Conservation (phyloP, 495 filamentous ascomycete species). For the Amphirosellinia nigrospora region DNA sequence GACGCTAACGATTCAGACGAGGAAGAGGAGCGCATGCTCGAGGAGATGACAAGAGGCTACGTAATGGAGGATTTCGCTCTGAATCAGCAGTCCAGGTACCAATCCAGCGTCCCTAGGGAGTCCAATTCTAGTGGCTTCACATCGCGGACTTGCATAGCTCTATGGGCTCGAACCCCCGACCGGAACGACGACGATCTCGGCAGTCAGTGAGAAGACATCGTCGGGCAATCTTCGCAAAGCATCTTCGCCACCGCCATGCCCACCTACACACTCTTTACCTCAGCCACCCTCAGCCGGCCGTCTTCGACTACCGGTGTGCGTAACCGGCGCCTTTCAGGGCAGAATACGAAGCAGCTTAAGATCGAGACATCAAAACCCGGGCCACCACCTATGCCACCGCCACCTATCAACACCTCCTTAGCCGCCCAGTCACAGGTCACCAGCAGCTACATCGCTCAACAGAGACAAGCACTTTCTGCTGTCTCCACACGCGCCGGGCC, state of each 20-base stretch:
- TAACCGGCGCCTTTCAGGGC: constrained; percentile 80
- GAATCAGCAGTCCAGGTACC: constrained; percentile 30
- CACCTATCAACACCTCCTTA: constrained; percentile 44
- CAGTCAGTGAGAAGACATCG: constrained; percentile 70
- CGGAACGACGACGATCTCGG: constrained; percentile 72
- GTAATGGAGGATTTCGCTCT: constrained; percentile 88
- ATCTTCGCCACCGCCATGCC: constrained; percentile 47
- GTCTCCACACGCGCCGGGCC: constrained; percentile 42
- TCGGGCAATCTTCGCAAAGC: constrained; percentile 36
- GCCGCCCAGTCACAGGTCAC: constrained; percentile 52
- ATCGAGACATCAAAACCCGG: constrained; percentile 76
- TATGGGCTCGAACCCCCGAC: constrained; percentile 79
- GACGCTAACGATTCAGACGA: constrained; percentile 84
- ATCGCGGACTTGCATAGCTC: constrained; percentile 87
- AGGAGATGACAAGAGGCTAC: constrained; percentile 90
- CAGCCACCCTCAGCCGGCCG: constrained; percentile 46
- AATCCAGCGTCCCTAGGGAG: constrained; percentile 78
- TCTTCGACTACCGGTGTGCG: constrained; percentile 66
- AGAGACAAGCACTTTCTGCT: constrained; percentile 52
- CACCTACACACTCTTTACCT: constrained; percentile 49
- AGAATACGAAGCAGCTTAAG: constrained; percentile 79
- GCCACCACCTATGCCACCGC: constrained; percentile 44
- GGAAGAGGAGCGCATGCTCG: constrained; percentile 89
- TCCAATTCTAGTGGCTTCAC: constrained; percentile 88
- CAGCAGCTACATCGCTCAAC: constrained; percentile 49